Evolutionary conservation across 164 flowering plant species (phyloP).

Genomic region (Stephania japonica): DNA sequence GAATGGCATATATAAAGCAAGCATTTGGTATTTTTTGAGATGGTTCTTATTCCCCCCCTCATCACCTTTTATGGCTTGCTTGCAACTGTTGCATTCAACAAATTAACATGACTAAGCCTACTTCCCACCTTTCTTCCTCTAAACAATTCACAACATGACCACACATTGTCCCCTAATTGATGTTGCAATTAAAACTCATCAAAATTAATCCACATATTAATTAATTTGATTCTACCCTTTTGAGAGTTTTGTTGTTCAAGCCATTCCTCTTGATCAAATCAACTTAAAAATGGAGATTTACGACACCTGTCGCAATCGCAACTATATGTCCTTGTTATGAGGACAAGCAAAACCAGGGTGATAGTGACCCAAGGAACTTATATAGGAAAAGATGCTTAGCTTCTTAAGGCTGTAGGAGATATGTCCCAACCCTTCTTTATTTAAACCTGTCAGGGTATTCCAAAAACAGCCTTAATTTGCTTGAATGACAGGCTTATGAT

Average conservation of each 20-base stretch:
- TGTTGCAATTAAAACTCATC: too few species aligned
- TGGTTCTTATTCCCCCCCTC: constrained; percentile 21
- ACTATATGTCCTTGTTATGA: constrained; percentile 32
- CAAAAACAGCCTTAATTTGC: constrained; percentile 53
- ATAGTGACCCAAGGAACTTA: constrained; percentile 34
- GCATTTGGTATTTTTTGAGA: constrained; percentile 31
- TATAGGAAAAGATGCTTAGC: constrained; percentile 60
- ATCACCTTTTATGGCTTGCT: constrained; percentile 40
- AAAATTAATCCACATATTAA: neutral
- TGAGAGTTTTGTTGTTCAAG: neutral
- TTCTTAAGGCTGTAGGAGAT: constrained; percentile 50
- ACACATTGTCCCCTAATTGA: neutral
- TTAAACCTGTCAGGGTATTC: constrained; percentile 53
- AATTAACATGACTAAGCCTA: constrained; percentile 26
- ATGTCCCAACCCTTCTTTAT: constrained; percentile 36
- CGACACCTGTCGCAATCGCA: constrained; percentile 25
- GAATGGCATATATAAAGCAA: constrained; percentile 55
- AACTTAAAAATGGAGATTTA: constrained; percentile 16
- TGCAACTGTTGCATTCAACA: constrained; percentile 31
- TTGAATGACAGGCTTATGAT: constrained; percentile 59
- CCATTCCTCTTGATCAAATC: neutral
- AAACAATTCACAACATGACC: neutral
- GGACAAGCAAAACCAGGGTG: constrained; percentile 39
- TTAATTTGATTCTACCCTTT: neutral
- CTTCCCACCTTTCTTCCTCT: neutral